These are phyloP conservation scores for Arthrobotrys entomopaga DNA, from an alignment of 2,329 filamentous ascomycete genomes.

Conservation along the genomic window DNA sequence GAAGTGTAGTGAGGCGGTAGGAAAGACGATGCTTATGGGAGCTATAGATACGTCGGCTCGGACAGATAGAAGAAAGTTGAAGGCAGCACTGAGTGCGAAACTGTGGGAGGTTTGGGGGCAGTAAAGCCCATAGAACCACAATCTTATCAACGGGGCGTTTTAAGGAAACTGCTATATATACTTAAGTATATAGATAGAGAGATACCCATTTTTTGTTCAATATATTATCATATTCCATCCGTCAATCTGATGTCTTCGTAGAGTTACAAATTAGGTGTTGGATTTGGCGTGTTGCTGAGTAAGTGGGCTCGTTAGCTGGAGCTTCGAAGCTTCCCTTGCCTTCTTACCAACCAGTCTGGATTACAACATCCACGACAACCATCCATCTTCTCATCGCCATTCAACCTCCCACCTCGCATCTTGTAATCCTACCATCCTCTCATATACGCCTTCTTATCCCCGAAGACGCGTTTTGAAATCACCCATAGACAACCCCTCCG, in stretches of 20 bases:
- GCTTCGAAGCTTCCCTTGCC: constrained; percentile 54
- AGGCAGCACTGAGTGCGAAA: constrained; percentile 73
- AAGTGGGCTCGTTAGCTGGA: constrained; percentile 9
- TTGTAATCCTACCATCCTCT: constrained; percentile 3
- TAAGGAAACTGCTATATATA: too few species aligned
- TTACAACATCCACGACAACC: constrained; percentile 30
- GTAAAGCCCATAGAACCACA: neutral
- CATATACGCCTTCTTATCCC: neutral
- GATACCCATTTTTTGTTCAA: too few species aligned
- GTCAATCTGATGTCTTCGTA: neutral
- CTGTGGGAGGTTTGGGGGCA: constrained; percentile 77
- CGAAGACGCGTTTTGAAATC: constrained; percentile 34
- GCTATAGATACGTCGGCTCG: constrained; percentile 69
- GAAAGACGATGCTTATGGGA: constrained; percentile 55
- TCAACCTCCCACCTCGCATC: constrained; percentile 24
- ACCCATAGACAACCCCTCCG: constrained; percentile 9
- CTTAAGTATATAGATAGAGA: too few species aligned
- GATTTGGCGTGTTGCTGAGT: constrained; percentile 48
- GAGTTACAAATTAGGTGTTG: constrained; percentile 4
- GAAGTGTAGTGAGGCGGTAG: constrained; percentile 64
- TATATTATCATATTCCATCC: too few species aligned
- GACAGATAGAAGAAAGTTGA: constrained; percentile 76
- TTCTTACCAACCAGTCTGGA: constrained; percentile 18
- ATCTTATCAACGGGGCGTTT: too few species aligned
- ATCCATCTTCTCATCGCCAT: constrained; percentile 23